Evolutionary conservation across 495 filamentous ascomycete species (phyloP), one percentile per base, ranked within the genome.

Genomic region (Penicillium fimorum): DNA sequence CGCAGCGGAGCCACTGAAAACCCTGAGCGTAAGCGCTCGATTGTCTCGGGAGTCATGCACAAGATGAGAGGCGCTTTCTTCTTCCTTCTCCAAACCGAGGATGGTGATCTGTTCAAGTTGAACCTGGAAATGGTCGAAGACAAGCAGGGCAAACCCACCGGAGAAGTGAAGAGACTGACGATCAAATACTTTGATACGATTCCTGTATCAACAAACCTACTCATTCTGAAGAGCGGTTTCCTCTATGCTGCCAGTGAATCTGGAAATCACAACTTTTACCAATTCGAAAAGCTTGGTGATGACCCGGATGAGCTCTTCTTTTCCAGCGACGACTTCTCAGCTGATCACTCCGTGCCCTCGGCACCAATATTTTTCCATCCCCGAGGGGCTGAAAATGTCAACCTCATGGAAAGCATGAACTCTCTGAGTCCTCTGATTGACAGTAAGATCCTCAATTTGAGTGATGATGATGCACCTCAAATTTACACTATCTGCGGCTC

Each of bases 131-230:
- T 96, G 86, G 82, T 84, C 0, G 87, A 92, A 63, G 90, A 96
- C 67, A 86, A 85, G 4, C 80, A 86, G 29, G 90, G 87, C 15
- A 86, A 90, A 53, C 75, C 86, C 4, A 93, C 88, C 0, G 86
- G 87, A 12, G 87, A 93, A 62, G 92, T 97, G 5, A 80, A 79
- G 61, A 80, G 84, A 22, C 73, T 99, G 32, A 95, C 90, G 69
- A 93, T 99, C 74, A 96, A 96, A 69, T 97, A 97, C 66, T 99
- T 97, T 59, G 95, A 97, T 60, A 97, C 95, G 0, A 90, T 97
- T 8, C 94, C 95, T 0, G 76, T 94, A 38, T 91, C 92, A 1
- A 83, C 90, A 0, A 92, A 81, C 62, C 78, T 99, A 15, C 87
- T 91, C 67, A 96, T 99, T 59, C 73, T 97, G 58, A 96, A 96